Base-by-base conservation (phyloP, 2,329 filamentous ascomycete genomes). In the Claviceps sp. region DNA sequence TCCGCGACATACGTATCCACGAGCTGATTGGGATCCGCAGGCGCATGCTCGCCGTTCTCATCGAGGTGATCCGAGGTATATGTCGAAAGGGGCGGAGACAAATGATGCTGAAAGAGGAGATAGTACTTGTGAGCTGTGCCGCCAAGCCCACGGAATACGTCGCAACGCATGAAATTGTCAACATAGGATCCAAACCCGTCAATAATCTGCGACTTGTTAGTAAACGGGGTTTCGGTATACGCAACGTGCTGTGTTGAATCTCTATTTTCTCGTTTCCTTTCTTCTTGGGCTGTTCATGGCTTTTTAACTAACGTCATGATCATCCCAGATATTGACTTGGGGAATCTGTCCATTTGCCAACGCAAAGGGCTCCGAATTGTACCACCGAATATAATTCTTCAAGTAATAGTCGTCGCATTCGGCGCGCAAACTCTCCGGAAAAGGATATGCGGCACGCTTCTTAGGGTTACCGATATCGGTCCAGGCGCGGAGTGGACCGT, bases 241-340 rank as follows among this genome's bases (percentile, higher is more conserved):
- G n/a, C 14, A 14, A n/a, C 42, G 26, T 13, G 20, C 22, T 22
- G 18, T 5, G 7, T n/a, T 18, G 20, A 18, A 34, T 22, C 2
- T 9, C 8, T 3, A 5, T 20, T 14, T 22, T 49, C 4, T 1
- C 6, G 16, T n/a, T 46, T 46, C 11, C 8, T 40, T 14, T 24
- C 22, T 7, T 18, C 2, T 44, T 24, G 9, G 30, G 9, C 30
- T 11, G 9, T 34, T 11, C 30, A 34, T 34, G 30, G 30, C 22
- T 42, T 42, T 42, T 9, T 18, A n/a, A 78, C 70, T 77, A 72
- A 79, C 64, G 63, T 93, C 87, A 65, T 97, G 93, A 60, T 98
- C 93, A 66, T 98, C 93, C 90, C 91, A 98, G 45, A 98, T 87
- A 62, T 97, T 98, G 58, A 98, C 72, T 79, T 95, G 94, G 1